These are phyloP conservation scores for Neurospora sp. DNA, from an alignment of 495 filamentous ascomycete genomes.

Conservation along the genomic window DNA sequence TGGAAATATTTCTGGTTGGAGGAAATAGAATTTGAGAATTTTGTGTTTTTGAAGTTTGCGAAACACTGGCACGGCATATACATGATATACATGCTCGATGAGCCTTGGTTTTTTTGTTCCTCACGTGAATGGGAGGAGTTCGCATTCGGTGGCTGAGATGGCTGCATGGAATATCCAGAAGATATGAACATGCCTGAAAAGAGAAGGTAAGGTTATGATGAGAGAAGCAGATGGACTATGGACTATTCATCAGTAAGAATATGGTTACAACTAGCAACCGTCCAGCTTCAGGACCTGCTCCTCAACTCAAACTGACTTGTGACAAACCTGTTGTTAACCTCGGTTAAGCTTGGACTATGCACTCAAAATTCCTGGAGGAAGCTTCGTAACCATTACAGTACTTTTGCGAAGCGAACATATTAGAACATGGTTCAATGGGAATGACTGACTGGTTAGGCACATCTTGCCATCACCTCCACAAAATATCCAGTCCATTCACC, in stretches of 20 bases:
- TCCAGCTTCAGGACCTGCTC: not conserved
- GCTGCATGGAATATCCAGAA: not conserved
- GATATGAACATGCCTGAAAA: not conserved
- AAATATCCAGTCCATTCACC: not conserved
- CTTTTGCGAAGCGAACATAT: not conserved
- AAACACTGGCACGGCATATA: not conserved
- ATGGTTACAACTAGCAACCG: not conserved
- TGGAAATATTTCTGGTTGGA: not conserved
- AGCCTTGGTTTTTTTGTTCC: not conserved
- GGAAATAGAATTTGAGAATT: not conserved
- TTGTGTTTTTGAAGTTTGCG: not conserved
- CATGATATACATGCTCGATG: not conserved
- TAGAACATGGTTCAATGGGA: not conserved
- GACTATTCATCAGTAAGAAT: not conserved
- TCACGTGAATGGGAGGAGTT: not conserved
- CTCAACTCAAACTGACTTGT: not conserved
- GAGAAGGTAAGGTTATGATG: not conserved
- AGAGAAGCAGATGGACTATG: not conserved
- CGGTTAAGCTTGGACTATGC: not conserved
- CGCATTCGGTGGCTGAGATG: not conserved
- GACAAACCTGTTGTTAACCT: not conserved
- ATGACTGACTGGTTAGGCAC: not conserved
- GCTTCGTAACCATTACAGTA: not conserved
- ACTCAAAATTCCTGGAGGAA: not conserved
- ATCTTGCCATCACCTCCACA: not conserved